Conservation (phyloP, 106 monocot species). For the Dioscorea dumetorum region DNA sequence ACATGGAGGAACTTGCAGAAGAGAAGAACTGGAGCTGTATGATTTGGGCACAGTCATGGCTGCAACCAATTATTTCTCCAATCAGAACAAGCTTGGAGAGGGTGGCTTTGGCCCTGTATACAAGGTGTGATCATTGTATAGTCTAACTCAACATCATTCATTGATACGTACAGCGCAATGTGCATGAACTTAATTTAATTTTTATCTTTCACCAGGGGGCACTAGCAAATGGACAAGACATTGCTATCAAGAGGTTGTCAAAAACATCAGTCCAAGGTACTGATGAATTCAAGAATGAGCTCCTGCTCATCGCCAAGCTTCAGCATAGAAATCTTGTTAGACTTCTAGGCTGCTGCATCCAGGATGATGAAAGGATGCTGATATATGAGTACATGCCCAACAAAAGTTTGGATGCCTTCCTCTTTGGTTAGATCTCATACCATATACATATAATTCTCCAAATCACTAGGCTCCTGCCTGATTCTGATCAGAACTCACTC, state of each 20-base stretch:
- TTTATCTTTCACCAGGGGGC: slow-evolving; percentile 3
- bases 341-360: slow-evolving; percentile 19
- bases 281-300: slow-evolving; percentile 38
- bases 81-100: slow-evolving; percentile 18
- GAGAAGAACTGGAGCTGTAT: no score
- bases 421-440: slow-evolving; percentile 16
- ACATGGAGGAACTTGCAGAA: no score
- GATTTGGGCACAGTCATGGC: no score
- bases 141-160: no score
- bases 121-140: slow-evolving; percentile 15
- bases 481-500: background rate
- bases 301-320: slow-evolving; percentile 29
- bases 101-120: slow-evolving; percentile 39
- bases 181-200: no score
- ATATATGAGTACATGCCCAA: slow-evolving; percentile 36
- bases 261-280: slow-evolving; percentile 19
- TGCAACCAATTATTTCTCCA: slow-evolving; percentile 18
- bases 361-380: slow-evolving; percentile 19
- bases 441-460: background rate
- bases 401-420: slow-evolving; percentile 27
- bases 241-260: slow-evolving; percentile 32
- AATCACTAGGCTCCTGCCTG: background rate
- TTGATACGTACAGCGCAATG: no score
- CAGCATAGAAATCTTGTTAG: slow-evolving; percentile 35
- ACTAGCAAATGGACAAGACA: slow-evolving; percentile 13